Evolutionary conservation across 2,329 filamentous ascomycete species (phyloP), one percentile per base, ranked within the genome.

Genomic region (Botryotinia narcissicola): DNA sequence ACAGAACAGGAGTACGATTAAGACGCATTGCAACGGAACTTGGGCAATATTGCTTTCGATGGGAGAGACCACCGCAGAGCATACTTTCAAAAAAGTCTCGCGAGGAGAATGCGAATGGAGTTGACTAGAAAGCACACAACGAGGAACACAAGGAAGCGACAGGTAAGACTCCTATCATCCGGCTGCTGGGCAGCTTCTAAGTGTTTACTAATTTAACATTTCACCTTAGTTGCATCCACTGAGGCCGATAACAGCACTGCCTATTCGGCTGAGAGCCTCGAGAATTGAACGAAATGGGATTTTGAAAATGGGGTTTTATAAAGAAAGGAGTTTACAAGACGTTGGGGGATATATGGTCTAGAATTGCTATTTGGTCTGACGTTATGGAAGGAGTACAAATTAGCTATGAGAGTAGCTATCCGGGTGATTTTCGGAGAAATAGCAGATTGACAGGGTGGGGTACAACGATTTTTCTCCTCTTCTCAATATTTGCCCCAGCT

Each of bases 11-110:
- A 20, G 1, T 10, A 1, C 35, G 46, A 10, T 14, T 0, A 3
- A 29, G 37, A 10, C 64, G 25, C 1, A 40, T 4, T 42, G 64
- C 64, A 2, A 29, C 40, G 32, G 4, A 42, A 42, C 32, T 35
- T 54, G 64, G 64, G 2, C 64, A 68, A 48, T 68, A 54, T 54
- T 68, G 46, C 35, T 42, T 68, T 29, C 46, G 32, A 37, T 68
- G 64, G 64, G 32, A 68, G 46, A 51, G 64, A 14, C 46, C 46
- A 54, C 22, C 35, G 20, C 64, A 68, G 16, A 54, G 64, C 14
- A 40, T 16, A 29, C 14, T 68, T 14, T 14, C 25, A n/a, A 40
- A 54, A 37, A 68, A 29, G 37, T 10, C 63, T 37, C n/a, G 14
- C 32, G 32, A 37, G 29, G 22, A 37, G 25, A 37, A 46, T 12